Evolutionary conservation across 2,329 filamentous ascomycete species (phyloP).

Genomic region (Xylariaceae sp.): DNA sequence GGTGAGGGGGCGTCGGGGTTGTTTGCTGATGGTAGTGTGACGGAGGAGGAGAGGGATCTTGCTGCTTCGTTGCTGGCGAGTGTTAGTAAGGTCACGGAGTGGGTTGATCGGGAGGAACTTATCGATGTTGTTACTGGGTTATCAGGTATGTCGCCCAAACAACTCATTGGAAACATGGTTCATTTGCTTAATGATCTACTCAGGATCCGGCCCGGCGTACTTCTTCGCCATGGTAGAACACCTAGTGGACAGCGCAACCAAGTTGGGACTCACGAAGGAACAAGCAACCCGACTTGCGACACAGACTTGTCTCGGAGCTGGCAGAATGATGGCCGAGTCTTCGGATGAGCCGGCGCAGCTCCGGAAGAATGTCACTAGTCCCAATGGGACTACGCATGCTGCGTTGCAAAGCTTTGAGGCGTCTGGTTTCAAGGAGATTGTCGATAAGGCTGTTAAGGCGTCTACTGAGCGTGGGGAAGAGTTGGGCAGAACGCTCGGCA

Average conservation of each 20-base stretch:
- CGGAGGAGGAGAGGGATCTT: constrained; percentile 41
- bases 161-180: background rate
- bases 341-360: constrained; percentile 45
- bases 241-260: constrained; percentile 42
- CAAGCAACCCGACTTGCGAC: constrained; percentile 49
- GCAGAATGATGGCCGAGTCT: constrained; percentile 49
- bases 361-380: constrained; percentile 51
- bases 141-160: constrained; percentile 39
- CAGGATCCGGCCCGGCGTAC: constrained; percentile 51
- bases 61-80: constrained; percentile 42
- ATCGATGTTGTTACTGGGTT: constrained; percentile 50
- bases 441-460: constrained; percentile 46
- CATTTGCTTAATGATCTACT: constrained; percentile 4
- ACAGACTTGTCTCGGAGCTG: constrained; percentile 51
- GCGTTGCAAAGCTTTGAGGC: constrained; percentile 48
- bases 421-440: constrained; percentile 41
- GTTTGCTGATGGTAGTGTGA: constrained; percentile 43
- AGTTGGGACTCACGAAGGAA: constrained; percentile 45
- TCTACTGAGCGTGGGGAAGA: constrained; percentile 42
- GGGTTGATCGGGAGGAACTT: constrained; percentile 48
- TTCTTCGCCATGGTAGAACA: constrained; percentile 55
- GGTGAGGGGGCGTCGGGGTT: constrained; percentile 50
- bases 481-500: constrained; percentile 38
- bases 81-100: constrained; percentile 48
- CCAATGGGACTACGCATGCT: constrained; percentile 50